Conservation (phyloP, 2,329 filamentous ascomycete genomes). For the Cladosporium halotolerans region DNA sequence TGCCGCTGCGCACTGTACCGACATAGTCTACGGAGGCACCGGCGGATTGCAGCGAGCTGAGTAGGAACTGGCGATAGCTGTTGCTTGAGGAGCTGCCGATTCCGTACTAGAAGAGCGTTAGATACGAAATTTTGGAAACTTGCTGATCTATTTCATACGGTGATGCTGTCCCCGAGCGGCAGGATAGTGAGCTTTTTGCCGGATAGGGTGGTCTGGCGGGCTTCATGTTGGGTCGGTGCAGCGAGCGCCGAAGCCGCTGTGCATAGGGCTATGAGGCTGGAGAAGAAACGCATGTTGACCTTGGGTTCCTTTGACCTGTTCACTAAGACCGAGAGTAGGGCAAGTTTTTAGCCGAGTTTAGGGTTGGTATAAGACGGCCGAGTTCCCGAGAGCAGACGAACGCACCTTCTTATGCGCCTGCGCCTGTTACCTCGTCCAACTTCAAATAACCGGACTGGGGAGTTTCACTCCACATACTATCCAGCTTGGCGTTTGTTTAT, state of each 20-base stretch:
- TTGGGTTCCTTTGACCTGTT: no score
- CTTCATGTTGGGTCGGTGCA: neutral
- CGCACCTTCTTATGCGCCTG: no score
- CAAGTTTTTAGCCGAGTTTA: no score
- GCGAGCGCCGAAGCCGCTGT: slow-evolving; percentile 3
- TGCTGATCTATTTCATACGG: neutral
- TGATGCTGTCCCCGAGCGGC: slow-evolving; percentile 9
- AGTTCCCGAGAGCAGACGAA: no score
- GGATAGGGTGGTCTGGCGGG: neutral
- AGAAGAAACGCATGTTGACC: slow-evolving; percentile 4
- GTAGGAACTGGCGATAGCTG: slow-evolving; percentile 13
- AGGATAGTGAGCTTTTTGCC: slow-evolving; percentile 5
- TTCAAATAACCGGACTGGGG: no score
- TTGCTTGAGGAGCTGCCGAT: slow-evolving; percentile 9
- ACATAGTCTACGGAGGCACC: slow-evolving; percentile 12
- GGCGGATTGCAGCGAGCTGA: slow-evolving; percentile 1
- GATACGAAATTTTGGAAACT: neutral
- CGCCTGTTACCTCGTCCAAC: no score
- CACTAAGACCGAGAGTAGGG: no score
- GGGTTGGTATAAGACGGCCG: no score
- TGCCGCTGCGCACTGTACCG: slow-evolving; percentile 9
- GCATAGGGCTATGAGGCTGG: slow-evolving; percentile 1
- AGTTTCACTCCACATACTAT: no score
- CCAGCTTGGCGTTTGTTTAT: no score
- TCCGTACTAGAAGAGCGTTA: neutral